phyloP scores from a whole-genome alignment of 345 rosid genomes.

The Pugionium dolabratum region DNA sequence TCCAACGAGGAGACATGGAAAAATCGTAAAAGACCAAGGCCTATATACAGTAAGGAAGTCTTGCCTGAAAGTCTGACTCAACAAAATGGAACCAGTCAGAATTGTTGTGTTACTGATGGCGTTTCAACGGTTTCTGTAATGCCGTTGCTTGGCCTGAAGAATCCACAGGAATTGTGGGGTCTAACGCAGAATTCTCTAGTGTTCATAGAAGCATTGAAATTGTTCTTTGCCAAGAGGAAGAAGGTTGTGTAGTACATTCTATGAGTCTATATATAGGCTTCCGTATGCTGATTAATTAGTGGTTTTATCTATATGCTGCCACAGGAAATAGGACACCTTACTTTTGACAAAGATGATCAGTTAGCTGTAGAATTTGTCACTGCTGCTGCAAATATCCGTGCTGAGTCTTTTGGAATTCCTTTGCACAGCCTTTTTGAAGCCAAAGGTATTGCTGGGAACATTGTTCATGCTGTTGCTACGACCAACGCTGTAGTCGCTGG shows the following conservation, averaged over 20 bases:
- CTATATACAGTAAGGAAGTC: conserved; percentile 70
- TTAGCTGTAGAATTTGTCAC: conserved; percentile 97
- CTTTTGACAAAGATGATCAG: conserved; percentile 99
- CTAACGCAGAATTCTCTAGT: conserved; percentile 76
- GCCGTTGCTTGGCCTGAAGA: conserved; percentile 85
- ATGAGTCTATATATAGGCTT: conserved; percentile 16
- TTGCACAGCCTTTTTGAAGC: conserved; percentile 98
- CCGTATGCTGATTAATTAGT: conserved; percentile 1
- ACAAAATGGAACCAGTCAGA: conserved; percentile 65
- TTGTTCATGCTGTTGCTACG: conserved; percentile 98
- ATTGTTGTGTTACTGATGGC: conserved; percentile 45
- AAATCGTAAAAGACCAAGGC: conserved; percentile 73
- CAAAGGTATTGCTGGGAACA: conserved; percentile 98
- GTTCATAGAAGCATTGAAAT: conserved; percentile 77
- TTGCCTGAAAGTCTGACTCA: conserved; percentile 52
- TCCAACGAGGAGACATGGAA: conserved; percentile 98
- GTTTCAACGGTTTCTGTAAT: conserved; percentile 61
- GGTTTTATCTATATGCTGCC: conserved; percentile 11
- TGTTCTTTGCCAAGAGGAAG: conserved; percentile 73
- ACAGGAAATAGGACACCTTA: conserved; percentile 89
- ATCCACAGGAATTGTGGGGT: conserved; percentile 97
- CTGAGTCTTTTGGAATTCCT: conserved; percentile 89
- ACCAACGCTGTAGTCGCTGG: conserved; percentile 97
- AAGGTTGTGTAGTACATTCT: conserved; percentile 52
- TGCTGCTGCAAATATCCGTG: conserved; percentile 98